A percentile compares a stretch with the other conserved stretches of the same genome.
phyloP scores from a whole-genome alignment of 1,284 basidiomycete genomes.

The Ceratobasidium sp. region DNA sequence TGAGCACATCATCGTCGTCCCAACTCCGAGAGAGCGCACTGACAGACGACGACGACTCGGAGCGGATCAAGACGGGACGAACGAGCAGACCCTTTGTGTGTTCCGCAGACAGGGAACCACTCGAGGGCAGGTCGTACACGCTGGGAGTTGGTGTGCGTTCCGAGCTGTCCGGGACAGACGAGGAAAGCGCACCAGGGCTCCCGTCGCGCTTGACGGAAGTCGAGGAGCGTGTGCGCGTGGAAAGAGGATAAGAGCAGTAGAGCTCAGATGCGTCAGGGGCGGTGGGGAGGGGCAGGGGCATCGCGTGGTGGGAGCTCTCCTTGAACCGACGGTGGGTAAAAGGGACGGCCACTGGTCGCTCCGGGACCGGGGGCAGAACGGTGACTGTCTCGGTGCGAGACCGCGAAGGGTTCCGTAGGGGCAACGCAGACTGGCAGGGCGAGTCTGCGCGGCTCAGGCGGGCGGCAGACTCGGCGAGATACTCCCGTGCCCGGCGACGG shows the following conservation, averaged over 20 bases:
- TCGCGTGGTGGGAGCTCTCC: slow-evolving; percentile 40
- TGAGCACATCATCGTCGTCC: slow-evolving; percentile 31
- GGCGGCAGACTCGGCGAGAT: slow-evolving; percentile 37
- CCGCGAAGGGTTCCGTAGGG: slow-evolving; percentile 10
- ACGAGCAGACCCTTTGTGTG: slow-evolving; percentile 35
- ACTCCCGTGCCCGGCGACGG: slow-evolving; percentile 33
- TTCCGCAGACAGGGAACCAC: slow-evolving; percentile 29
- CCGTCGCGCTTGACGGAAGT: slow-evolving; percentile 24
- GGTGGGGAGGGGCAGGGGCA: slow-evolving; percentile 28
- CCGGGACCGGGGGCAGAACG: slow-evolving; percentile 27
- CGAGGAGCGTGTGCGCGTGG: slow-evolving; percentile 21
- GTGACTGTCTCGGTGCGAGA: background rate
- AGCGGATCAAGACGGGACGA: slow-evolving; percentile 33
- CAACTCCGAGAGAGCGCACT: slow-evolving; percentile 11
- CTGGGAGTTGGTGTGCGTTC: slow-evolving; percentile 36
- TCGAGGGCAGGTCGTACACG: slow-evolving; percentile 26
- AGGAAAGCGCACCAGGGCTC: slow-evolving; percentile 20
- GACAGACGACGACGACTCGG: slow-evolving; percentile 19
- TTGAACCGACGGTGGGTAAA: slow-evolving; percentile 41
- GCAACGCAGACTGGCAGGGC: slow-evolving; percentile 27
- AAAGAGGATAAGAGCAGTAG: slow-evolving; percentile 34
- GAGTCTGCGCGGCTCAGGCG: slow-evolving; percentile 31
- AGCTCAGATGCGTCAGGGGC: slow-evolving; percentile 39
- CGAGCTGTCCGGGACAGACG: slow-evolving; percentile 24
- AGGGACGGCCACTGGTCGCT: slow-evolving; percentile 34